Conservation (phyloP, 2,329 filamentous ascomycete species). For the Cladosporium phlei region DNA sequence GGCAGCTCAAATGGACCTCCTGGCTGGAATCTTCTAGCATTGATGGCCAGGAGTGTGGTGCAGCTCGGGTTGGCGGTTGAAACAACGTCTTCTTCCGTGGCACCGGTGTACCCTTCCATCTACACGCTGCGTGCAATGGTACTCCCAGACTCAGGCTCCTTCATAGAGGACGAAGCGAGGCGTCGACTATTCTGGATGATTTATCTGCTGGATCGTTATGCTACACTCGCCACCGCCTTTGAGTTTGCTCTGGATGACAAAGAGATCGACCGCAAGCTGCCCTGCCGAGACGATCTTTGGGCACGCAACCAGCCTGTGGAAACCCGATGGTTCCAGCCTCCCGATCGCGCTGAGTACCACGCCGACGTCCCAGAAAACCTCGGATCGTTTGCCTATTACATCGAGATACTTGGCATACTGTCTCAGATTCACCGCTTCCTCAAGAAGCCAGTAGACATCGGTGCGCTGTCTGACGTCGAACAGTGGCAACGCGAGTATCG, state of each 20-base stretch:
- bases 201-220: constrained; percentile 83
- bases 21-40: constrained; percentile 84
- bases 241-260: constrained; percentile 86
- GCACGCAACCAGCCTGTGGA: constrained; percentile 77
- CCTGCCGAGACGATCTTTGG: constrained; percentile 83
- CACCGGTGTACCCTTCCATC: constrained; percentile 76
- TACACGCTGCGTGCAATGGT: constrained; percentile 84
- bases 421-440: constrained; percentile 84
- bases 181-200: constrained; percentile 91
- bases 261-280: constrained; percentile 81
- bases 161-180: constrained; percentile 83
- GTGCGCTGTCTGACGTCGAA: constrained; percentile 76
- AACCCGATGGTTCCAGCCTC: constrained; percentile 69
- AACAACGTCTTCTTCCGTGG: constrained; percentile 70
- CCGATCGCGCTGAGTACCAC: constrained; percentile 37
- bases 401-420: constrained; percentile 82
- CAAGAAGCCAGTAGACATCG: constrained; percentile 85
- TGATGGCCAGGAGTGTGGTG: constrained; percentile 84
- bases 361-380: constrained; percentile 72
- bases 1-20: constrained; percentile 86
- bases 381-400: constrained; percentile 82
- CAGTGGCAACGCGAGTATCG: constrained; percentile 85
- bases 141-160: constrained; percentile 74
- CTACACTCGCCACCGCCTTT: constrained; percentile 85
- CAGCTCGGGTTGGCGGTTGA: constrained; percentile 83